Evolutionary conservation across 2,329 filamentous ascomycete genomes (phyloP).

Genomic region (Aureobasidium sp.): DNA sequence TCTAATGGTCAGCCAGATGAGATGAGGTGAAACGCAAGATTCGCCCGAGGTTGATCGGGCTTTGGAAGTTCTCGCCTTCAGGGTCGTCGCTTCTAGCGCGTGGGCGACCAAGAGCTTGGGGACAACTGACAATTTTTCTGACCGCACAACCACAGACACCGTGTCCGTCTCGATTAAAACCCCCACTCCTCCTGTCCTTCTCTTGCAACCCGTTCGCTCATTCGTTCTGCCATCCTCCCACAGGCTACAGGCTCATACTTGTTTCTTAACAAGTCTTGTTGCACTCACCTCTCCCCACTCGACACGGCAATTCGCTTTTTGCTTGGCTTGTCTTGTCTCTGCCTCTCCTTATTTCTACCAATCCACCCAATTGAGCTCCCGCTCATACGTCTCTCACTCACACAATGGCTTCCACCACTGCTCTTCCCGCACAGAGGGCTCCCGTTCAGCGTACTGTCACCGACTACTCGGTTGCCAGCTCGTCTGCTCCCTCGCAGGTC

Average conservation of each 20-base stretch:
- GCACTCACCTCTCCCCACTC: background rate
- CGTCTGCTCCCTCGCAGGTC: constrained; percentile 46
- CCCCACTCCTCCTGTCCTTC: background rate
- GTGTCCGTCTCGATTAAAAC: background rate
- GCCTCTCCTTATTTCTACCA: constrained; percentile 2
- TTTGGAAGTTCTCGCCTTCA: constrained; percentile 12
- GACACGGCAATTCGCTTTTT: constrained; percentile 6
- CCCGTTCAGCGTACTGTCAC: constrained; percentile 41
- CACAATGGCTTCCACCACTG: constrained; percentile 37
- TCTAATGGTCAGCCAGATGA: background rate
- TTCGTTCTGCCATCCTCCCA: constrained; percentile 4
- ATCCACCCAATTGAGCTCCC: constrained; percentile 9
- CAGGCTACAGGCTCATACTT: constrained; percentile 3
- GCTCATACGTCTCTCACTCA: background rate
- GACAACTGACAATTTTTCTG: constrained; percentile 9
- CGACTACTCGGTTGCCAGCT: constrained; percentile 46
- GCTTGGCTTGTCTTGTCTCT: constrained; percentile 5
- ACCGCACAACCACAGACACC: background rate
- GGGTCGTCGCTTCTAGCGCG: constrained; percentile 14
- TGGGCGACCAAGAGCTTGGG: background rate
- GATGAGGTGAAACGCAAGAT: constrained; percentile 9
- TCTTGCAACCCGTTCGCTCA: constrained; percentile 8
- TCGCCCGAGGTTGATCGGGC: constrained; percentile 3
- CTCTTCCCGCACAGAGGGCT: constrained; percentile 44
- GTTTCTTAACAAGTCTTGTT: constrained; percentile 5